Evolutionary conservation across 2,329 filamentous ascomycete genomes (phyloP).

Genomic region (Rhynchosporium graminicola): DNA sequence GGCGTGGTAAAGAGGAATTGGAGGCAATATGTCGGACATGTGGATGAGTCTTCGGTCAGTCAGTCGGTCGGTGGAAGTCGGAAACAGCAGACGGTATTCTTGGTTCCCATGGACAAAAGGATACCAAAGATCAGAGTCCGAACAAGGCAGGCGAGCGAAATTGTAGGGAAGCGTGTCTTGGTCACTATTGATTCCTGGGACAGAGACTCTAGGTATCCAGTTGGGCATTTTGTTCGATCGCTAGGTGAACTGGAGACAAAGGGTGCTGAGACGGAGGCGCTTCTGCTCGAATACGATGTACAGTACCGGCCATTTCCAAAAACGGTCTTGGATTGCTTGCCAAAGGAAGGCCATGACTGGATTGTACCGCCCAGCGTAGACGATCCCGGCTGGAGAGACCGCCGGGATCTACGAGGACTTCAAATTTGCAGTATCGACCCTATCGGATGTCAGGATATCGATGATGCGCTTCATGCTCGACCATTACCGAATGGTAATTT

Average conservation of each 20-base stretch:
- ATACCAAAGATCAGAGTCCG: slow-evolving; percentile 94
- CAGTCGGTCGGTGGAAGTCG: slow-evolving; percentile 73
- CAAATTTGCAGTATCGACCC: slow-evolving; percentile 98
- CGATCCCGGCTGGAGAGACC: slow-evolving; percentile 83
- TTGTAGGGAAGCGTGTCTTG: slow-evolving; percentile 87
- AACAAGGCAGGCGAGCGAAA: slow-evolving; percentile 84
- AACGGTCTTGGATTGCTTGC: slow-evolving; percentile 90
- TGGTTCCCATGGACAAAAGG: slow-evolving; percentile 97
- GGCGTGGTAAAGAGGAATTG: slow-evolving; percentile 94
- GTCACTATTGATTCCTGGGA: slow-evolving; percentile 97
- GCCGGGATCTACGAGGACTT: slow-evolving; percentile 80
- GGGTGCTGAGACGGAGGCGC: slow-evolving; percentile 93
- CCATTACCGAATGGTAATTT: slow-evolving; percentile 87
- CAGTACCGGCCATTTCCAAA: slow-evolving; percentile 98
- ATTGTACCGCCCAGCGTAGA: slow-evolving; percentile 78
- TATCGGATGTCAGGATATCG: slow-evolving; percentile 94
- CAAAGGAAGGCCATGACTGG: slow-evolving; percentile 90
- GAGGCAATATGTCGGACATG: slow-evolving; percentile 95
- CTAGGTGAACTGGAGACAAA: slow-evolving; percentile 94
- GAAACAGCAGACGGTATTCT: slow-evolving; percentile 88
- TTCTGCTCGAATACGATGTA: slow-evolving; percentile 93
- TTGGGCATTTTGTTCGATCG: slow-evolving; percentile 91
- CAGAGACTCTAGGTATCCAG: slow-evolving; percentile 85
- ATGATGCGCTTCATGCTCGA: slow-evolving; percentile 90
- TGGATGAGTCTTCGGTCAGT: slow-evolving; percentile 83